phyloP scores from a whole-genome alignment of 371 early-diverging fungal genomes.

The Mucor lusitanicus region DNA sequence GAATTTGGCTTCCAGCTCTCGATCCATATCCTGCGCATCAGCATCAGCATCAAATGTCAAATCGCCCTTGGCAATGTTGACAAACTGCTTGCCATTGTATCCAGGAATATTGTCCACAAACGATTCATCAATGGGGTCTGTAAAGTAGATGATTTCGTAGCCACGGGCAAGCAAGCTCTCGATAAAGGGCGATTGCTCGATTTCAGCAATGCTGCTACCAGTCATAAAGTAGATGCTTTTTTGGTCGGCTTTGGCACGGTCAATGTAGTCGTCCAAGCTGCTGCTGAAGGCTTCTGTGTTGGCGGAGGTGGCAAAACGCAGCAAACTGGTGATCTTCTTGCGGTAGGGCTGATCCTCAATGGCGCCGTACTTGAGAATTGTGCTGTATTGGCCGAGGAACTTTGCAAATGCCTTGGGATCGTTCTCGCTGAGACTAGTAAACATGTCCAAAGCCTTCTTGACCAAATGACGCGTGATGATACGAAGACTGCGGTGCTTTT shows the following conservation, averaged over 20 bases:
- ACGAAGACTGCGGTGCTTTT: constrained; percentile 79
- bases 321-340: constrained; percentile 76
- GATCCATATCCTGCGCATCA: constrained; percentile 52
- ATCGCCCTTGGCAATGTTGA: constrained; percentile 84
- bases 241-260: constrained; percentile 87
- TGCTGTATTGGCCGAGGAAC: constrained; percentile 78
- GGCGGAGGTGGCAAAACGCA: constrained; percentile 80
- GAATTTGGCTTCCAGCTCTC: constrained; percentile 58
- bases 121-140: constrained; percentile 94
- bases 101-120: constrained; percentile 70
- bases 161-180: constrained; percentile 84
- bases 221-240: constrained; percentile 88
- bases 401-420: constrained; percentile 74
- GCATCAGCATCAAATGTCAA: constrained; percentile 81
- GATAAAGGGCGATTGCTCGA: constrained; percentile 83
- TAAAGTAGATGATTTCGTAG: constrained; percentile 90
- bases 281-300: constrained; percentile 52
- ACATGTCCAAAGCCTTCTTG: constrained; percentile 88
- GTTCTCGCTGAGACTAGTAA: constrained; percentile 65
- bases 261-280: constrained; percentile 84
- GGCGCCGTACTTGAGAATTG: constrained; percentile 82
- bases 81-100: constrained; percentile 80
- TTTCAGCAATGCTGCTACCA: constrained; percentile 70
- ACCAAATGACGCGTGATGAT: constrained; percentile 83
- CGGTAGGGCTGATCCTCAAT: constrained; percentile 72